A percentile compares a stretch with the other conserved stretches of the same genome.
Conservation (phyloP, 2,329 filamentous ascomycete species). For the Zarea fungicola region DNA sequence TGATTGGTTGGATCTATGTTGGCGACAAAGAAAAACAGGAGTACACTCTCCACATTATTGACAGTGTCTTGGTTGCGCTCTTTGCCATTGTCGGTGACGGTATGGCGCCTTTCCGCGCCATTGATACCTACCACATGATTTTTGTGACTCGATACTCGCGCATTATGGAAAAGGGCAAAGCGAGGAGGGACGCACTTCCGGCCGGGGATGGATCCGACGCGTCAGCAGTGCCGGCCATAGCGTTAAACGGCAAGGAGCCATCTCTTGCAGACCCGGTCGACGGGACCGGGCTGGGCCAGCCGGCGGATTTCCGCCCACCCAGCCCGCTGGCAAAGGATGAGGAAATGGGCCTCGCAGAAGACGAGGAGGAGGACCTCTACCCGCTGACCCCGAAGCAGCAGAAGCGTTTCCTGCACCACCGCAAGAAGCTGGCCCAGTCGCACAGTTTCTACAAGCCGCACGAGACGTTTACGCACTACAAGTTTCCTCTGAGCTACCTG, state of each 20-base stretch:
- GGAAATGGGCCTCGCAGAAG: slow-evolving; percentile 21
- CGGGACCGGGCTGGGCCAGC: not conserved
- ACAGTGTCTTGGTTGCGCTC: slow-evolving; percentile 64
- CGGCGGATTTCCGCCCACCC: not conserved
- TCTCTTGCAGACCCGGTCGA: not conserved
- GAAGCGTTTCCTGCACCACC: slow-evolving; percentile 66
- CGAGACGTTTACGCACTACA: slow-evolving; percentile 74
- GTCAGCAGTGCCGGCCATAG: not conserved
- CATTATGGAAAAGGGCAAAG: slow-evolving; percentile 39
- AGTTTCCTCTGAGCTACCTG: slow-evolving; percentile 70
- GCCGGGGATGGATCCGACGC: slow-evolving; percentile 15
- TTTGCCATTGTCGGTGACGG: slow-evolving; percentile 68
- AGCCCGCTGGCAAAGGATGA: not conserved
- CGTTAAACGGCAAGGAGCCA: not conserved
- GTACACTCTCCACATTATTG: slow-evolving; percentile 65
- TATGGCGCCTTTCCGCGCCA: slow-evolving; percentile 65
- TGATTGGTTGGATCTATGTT: slow-evolving; percentile 86
- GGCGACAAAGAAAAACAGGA: slow-evolving; percentile 65
- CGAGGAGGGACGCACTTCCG: slow-evolving; percentile 35
- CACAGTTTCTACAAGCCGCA: slow-evolving; percentile 89
- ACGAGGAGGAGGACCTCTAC: slow-evolving; percentile 39
- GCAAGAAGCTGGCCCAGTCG: slow-evolving; percentile 72
- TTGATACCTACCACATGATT: slow-evolving; percentile 86
- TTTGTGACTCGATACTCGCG: slow-evolving; percentile 66
- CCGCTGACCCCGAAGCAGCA: slow-evolving; percentile 64